These are phyloP conservation scores for Astrothelium subdiscretum DNA, from an alignment of 495 filamentous ascomycete genomes.

Conservation along the genomic window DNA sequence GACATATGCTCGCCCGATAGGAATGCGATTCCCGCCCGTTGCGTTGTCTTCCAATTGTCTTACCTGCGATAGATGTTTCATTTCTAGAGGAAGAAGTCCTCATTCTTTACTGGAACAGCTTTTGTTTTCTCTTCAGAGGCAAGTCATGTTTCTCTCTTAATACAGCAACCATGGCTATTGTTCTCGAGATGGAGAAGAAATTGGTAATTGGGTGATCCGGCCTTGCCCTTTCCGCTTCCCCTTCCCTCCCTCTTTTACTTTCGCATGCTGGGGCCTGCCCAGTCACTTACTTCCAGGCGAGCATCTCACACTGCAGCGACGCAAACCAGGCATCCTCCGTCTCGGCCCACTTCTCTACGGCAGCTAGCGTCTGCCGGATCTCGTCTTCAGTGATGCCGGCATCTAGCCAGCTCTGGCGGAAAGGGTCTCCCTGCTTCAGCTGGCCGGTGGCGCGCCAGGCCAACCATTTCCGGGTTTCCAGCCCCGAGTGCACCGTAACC, in stretches of 20 bases:
- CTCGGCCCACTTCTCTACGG: constrained; percentile 25
- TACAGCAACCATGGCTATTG: too few species aligned
- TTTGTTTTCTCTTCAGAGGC: too few species aligned
- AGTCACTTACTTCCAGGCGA: constrained; percentile 29
- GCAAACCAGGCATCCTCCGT: constrained; percentile 32
- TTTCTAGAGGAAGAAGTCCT: too few species aligned
- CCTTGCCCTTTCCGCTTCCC: too few species aligned
- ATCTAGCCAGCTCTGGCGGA: constrained; percentile 29
- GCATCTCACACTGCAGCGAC: constrained; percentile 28
- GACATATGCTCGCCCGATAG: too few species aligned
- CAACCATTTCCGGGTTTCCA: constrained; percentile 23
- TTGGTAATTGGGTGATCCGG: too few species aligned
- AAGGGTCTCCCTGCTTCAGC: constrained; percentile 26
- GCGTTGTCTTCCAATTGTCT: too few species aligned
- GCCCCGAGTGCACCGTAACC: constrained; percentile 19
- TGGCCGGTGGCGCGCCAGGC: constrained; percentile 22
- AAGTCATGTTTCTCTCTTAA: too few species aligned
- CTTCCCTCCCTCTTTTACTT: not conserved
- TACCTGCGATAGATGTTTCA: too few species aligned
- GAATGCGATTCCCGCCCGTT: too few species aligned
- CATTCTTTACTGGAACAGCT: too few species aligned
- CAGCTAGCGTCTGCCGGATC: constrained; percentile 25
- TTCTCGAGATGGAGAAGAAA: too few species aligned
- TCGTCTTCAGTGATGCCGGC: constrained; percentile 28
- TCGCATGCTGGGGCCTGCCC: not conserved